Conservation (phyloP, 176 grass and related monocot genomes). For the Eremochloa ophiuroides region DNA sequence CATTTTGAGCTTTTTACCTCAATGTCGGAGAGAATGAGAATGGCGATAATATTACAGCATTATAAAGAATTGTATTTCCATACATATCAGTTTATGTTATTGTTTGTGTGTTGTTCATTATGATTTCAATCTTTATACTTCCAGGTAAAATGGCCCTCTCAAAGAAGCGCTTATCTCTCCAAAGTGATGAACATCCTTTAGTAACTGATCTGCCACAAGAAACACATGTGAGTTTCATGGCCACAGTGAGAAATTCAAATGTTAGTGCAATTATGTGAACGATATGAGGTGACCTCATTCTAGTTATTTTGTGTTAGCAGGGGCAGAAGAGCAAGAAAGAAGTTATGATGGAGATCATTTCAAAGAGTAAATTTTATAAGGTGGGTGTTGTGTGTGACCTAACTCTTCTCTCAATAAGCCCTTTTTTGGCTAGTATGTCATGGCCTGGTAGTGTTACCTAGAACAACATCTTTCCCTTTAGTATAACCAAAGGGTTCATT, state of each 20-base stretch:
- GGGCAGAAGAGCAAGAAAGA: constrained; percentile 89
- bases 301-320: constrained; percentile 43
- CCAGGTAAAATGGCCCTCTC: constrained; percentile 31
- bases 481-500: neutral
- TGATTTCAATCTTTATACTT: constrained; percentile 5
- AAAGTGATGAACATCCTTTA: constrained; percentile 29
- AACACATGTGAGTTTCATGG: constrained; percentile 34
- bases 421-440: neutral
- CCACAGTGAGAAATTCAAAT: constrained; percentile 1
- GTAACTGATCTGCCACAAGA: constrained; percentile 43
- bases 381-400: constrained; percentile 10
- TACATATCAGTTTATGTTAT: constrained; percentile 4
- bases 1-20: constrained; percentile 17
- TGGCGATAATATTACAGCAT: neutral
- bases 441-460: neutral
- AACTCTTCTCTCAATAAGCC: neutral
- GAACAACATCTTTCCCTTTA: constrained; percentile 9
- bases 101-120: neutral
- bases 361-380: constrained; percentile 99
- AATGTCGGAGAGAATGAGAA: neutral
- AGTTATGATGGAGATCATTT: constrained; percentile 94
- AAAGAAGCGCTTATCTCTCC: constrained; percentile 45
- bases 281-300: constrained; percentile 20
- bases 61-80: constrained; percentile 14
- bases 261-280: neutral